Conservation (phyloP, 2,329 filamentous ascomycete genomes). For the Alternaria angustiovoidea region DNA sequence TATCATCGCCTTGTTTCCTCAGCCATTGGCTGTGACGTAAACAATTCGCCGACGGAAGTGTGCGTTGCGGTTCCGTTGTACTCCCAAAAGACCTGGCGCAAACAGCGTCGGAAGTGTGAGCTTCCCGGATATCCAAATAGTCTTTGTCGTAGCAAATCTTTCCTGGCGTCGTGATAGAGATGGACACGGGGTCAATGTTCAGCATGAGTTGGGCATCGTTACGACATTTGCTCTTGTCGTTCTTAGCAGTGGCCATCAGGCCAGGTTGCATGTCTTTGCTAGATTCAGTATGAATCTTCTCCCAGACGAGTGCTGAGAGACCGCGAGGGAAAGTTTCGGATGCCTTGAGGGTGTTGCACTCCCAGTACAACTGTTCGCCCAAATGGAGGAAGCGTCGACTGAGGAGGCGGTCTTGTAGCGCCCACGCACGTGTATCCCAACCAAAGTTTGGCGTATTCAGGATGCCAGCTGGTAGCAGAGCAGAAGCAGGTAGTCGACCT, state of each 20-base stretch:
- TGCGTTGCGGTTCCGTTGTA: neutral
- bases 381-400: conserved; percentile 45
- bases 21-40: conserved; percentile 33
- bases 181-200: neutral
- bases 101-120: neutral
- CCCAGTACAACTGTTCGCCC: conserved; percentile 49
- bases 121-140: neutral
- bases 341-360: conserved; percentile 49
- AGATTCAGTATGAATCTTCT: conserved; percentile 43
- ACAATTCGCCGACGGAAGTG: conserved; percentile 4
- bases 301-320: conserved; percentile 46
- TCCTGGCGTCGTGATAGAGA: neutral
- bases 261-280: neutral
- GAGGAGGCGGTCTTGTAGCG: conserved; percentile 48
- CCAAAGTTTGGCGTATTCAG: conserved; percentile 34
- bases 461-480: conserved; percentile 21
- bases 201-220: neutral
- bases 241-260: neutral
- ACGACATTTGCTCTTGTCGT: neutral
- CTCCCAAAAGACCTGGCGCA: neutral
- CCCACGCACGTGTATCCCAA: conserved; percentile 49
- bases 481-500: conserved; percentile 18
- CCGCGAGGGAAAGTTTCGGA: conserved; percentile 48
- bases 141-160: neutral
- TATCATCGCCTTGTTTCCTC: conserved; percentile 31